Percentiles rank a stretch among this genome's conserved stretches.
These are phyloP conservation scores for Dothistroma pini DNA, from an alignment of 2,329 filamentous ascomycete genomes.

Conservation along the genomic window DNA sequence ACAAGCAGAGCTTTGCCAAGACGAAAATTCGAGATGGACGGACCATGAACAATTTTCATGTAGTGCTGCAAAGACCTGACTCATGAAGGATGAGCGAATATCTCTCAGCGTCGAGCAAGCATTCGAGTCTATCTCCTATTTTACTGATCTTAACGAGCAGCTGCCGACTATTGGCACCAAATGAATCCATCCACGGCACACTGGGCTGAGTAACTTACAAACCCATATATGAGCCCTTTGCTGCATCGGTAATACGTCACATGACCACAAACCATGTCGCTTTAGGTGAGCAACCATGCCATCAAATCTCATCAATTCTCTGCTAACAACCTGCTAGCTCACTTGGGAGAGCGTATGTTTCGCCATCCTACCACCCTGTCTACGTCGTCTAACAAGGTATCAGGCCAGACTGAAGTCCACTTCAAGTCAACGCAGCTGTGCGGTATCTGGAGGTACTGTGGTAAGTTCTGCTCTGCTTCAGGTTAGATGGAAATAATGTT, in stretches of 20 bases:
- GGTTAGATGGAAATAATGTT: neutral
- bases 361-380: neutral
- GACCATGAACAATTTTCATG: slow-evolving; percentile 80
- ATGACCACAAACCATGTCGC: neutral
- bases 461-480: neutral
- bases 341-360: slow-evolving; percentile 2
- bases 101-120: neutral
- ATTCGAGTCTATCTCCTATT: neutral
- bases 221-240: neutral
- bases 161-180: neutral
- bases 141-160: neutral
- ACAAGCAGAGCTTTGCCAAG: slow-evolving; percentile 57
- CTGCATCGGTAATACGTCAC: neutral
- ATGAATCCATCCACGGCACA: neutral
- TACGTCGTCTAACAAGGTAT: neutral
- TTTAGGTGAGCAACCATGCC: neutral
- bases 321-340: neutral
- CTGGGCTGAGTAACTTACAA: neutral
- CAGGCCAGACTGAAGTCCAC: slow-evolving; percentile 5
- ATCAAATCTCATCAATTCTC: neutral
- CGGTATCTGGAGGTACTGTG: slow-evolving; percentile 7
- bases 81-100: neutral
- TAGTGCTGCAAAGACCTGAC: neutral
- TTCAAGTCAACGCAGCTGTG: neutral
- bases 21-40: slow-evolving; percentile 70